A percentile compares a stretch with the other conserved stretches of the same genome.
Conservation (phyloP, 164 flowering plant species). For the Annona squamosa region DNA sequence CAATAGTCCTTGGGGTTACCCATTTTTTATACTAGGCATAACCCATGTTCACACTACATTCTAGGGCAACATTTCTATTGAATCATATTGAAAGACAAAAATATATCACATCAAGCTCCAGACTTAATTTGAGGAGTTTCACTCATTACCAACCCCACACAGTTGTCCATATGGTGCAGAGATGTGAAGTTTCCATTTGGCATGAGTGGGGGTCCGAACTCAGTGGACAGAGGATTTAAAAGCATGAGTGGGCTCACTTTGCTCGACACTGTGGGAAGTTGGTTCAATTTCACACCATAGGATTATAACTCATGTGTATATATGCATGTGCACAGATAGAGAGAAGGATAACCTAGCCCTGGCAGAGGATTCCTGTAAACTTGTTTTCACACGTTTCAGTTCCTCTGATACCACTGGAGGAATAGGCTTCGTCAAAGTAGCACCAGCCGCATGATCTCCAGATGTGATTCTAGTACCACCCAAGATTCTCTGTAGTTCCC, state of each 20-base stretch:
- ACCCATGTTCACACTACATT: too few relatives aligned
- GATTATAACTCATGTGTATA: background rate
- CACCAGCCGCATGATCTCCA: slow-evolving; percentile 51
- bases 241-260: background rate
- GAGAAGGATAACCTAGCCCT: slow-evolving; percentile 28
- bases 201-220: background rate
- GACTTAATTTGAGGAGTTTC: background rate
- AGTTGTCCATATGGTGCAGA: background rate
- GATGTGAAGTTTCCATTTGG: background rate
- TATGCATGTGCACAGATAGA: background rate
- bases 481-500: slow-evolving; percentile 48
- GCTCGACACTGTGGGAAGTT: background rate
- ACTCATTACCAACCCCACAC: background rate
- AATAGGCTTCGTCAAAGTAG: slow-evolving; percentile 35
- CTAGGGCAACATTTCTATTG: too few relatives aligned
- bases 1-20: too few relatives aligned
- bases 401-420: slow-evolving; percentile 45
- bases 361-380: slow-evolving; percentile 36
- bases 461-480: slow-evolving; percentile 39
- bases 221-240: background rate
- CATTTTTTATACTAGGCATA: too few relatives aligned
- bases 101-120: background rate
- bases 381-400: slow-evolving; percentile 46
- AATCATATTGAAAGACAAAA: too few relatives aligned
- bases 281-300: too few relatives aligned